Conservation (phyloP, 2,329 filamentous ascomycete genomes). For the Paecilomyces variotii region DNA sequence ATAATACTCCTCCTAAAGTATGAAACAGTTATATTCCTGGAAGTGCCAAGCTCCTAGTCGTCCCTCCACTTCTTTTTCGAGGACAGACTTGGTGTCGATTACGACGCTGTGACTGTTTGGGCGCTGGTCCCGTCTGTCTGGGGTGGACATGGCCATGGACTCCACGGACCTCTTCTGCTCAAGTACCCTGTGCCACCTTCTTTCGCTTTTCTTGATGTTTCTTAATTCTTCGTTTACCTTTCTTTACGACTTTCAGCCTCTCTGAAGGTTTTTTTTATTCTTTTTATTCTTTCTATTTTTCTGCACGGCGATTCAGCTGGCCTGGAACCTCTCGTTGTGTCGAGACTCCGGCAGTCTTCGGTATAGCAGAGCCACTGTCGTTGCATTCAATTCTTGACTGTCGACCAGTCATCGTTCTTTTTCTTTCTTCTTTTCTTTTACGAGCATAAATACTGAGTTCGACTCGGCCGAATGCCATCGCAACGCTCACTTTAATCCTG, state of each 20-base stretch:
- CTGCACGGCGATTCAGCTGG: not conserved
- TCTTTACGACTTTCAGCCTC: not conserved
- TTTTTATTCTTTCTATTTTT: too few relatives aligned
- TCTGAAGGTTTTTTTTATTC: not conserved
- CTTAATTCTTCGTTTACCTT: not conserved
- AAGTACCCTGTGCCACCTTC: not conserved
- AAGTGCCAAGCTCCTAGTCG: not conserved
- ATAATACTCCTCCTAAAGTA: not conserved
- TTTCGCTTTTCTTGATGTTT: not conserved
- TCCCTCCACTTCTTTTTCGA: not conserved
- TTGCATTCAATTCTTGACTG: not conserved
- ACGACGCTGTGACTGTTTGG: not conserved
- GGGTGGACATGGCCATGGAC: not conserved
- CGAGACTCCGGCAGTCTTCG: not conserved
- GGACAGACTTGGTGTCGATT: not conserved
- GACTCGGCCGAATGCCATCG: not conserved
- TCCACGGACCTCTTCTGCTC: not conserved
- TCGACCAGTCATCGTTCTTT: not conserved
- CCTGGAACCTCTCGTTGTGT: not conserved
- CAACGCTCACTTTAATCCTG: not conserved
- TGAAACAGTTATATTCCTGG: not conserved
- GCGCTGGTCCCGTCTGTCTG: not conserved
- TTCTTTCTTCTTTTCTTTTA: not conserved
- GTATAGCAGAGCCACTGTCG: not conserved
- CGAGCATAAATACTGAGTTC: not conserved